Base-by-base conservation (phyloP, 768 basidiomycete genomes). In the Leccinum sublutescens region DNA sequence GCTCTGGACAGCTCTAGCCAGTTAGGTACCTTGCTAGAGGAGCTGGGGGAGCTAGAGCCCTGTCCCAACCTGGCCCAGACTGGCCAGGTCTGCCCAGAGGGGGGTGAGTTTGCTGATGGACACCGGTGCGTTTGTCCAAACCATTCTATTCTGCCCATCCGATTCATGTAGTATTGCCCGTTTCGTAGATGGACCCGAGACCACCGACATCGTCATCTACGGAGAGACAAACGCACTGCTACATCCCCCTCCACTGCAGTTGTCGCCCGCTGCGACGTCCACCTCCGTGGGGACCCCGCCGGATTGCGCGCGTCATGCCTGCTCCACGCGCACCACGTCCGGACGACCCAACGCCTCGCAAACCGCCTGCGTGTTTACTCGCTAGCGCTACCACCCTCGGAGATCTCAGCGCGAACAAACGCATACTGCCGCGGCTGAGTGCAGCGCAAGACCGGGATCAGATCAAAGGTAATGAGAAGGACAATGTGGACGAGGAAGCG, bases 281-380 rank as follows among this genome's bases (percentile, higher is more conserved):
- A 55, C 66, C 9, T 67, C 69, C 3, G 21, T 40, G 54, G 71
- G 33, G 23, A 48, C 65, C 2, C 71, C 70, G 1, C 65, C 64
- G 0, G 88, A n/a, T 88, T 7, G 87, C 83, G 0, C 82, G 86
- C 43, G 79, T 89, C 59, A 76, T 79, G 9, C 68, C 80, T 64
- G 67, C 71, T 15, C 75, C 79, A 50, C 77, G 64, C 2, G 60
- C 67, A 0, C 87, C 86, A 4, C 78, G 90, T 36, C 90, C 90
- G 0, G 90, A 92, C 61, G 90, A 92, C 60, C 90, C 89, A 0
- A 89, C 85, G 5, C 90, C 90, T 8, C 87, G 90, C 17, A 77
- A 80, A 29, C 88, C 89, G 0, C 87, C 88, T 4, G 61, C 64
- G 7, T 56, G 77, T 49, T 62, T 75, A 23, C 31, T 58, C 9